Conservation (phyloP, 2,329 filamentous ascomycete species). For the Eutypa lata region DNA sequence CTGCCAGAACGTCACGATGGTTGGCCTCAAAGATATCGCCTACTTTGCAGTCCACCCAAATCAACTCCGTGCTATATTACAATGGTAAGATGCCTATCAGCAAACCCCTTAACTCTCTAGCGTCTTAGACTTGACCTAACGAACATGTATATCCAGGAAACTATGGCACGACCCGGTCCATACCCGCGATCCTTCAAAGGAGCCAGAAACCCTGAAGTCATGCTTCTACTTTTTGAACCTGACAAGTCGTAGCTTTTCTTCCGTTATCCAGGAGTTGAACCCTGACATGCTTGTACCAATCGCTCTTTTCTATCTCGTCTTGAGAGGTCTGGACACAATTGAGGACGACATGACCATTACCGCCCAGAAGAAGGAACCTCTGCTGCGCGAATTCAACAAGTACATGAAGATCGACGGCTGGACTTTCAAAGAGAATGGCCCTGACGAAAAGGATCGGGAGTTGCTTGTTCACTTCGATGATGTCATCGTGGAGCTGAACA, state of each 20-base stretch:
- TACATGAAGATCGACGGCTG: constrained; percentile 81
- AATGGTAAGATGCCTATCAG: constrained; percentile 63
- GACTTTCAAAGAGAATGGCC: constrained; percentile 82
- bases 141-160: constrained; percentile 60
- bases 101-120: background rate
- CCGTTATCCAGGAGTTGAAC: constrained; percentile 94
- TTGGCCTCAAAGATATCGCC: constrained; percentile 48
- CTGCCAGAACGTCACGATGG: constrained; percentile 45
- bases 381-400: constrained; percentile 79
- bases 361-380: constrained; percentile 75
- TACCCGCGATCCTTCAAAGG: constrained; percentile 71
- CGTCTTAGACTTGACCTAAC: background rate
- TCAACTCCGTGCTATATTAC: constrained; percentile 77
- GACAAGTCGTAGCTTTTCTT: constrained; percentile 89
- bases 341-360: constrained; percentile 97
- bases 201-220: constrained; percentile 68
- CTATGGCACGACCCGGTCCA: constrained; percentile 95
- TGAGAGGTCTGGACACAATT: constrained; percentile 94
- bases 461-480: constrained; percentile 89
- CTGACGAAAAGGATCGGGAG: constrained; percentile 90
- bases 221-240: constrained; percentile 84
- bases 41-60: constrained; percentile 75
- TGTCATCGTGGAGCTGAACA: constrained; percentile 81
- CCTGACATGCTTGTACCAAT: constrained; percentile 89
- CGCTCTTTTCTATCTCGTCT: constrained; percentile 85